phyloP scores from a whole-genome alignment of 345 rosid species.

The Rubroshorea leprosula region DNA sequence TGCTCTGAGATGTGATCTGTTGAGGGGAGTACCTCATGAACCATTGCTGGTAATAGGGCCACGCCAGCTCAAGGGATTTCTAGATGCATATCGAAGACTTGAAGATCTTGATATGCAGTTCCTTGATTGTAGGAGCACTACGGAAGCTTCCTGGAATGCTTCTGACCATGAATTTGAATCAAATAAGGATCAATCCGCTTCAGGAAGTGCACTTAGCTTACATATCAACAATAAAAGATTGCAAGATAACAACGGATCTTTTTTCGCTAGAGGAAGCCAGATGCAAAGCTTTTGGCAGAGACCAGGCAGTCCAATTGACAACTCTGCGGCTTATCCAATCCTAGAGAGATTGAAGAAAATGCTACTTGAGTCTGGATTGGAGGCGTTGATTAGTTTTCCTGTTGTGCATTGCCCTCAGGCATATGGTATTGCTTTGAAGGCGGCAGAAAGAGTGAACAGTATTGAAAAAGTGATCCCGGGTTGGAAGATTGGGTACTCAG shows the following conservation, averaged over 20 bases:
- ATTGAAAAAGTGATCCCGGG: conserved; percentile 71
- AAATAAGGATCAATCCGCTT: conserved; percentile 15
- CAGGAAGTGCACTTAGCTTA: conserved; percentile 18
- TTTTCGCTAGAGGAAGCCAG: conserved; percentile 56
- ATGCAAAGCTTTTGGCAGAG: conserved; percentile 77
- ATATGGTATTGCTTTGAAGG: conserved; percentile 66
- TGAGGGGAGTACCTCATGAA: conserved; percentile 62
- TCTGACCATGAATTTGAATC: conserved; percentile 31
- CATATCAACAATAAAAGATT: conserved; percentile 13
- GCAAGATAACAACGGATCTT: conserved; percentile 26
- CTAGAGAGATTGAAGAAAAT: conserved; percentile 49
- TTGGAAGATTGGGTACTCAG: conserved; percentile 93
- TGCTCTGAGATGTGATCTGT: conserved; percentile 66
- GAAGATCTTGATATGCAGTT: conserved; percentile 91
- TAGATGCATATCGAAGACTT: conserved; percentile 81
- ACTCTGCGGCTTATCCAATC: conserved; percentile 28
- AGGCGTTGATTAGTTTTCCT: conserved; percentile 71
- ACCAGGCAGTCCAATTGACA: conserved; percentile 45
- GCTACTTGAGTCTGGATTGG: conserved; percentile 60
- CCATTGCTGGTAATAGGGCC: conserved; percentile 81
- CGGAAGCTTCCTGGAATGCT: conserved; percentile 52
- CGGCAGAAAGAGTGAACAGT: conserved; percentile 59
- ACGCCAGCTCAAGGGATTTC: conserved; percentile 63
- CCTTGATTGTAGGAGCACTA: conserved; percentile 77
- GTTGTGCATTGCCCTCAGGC: conserved; percentile 96